Evolutionary conservation across 805 yeast genomes (phyloP).

Genomic region (Spathaspora girioi): DNA sequence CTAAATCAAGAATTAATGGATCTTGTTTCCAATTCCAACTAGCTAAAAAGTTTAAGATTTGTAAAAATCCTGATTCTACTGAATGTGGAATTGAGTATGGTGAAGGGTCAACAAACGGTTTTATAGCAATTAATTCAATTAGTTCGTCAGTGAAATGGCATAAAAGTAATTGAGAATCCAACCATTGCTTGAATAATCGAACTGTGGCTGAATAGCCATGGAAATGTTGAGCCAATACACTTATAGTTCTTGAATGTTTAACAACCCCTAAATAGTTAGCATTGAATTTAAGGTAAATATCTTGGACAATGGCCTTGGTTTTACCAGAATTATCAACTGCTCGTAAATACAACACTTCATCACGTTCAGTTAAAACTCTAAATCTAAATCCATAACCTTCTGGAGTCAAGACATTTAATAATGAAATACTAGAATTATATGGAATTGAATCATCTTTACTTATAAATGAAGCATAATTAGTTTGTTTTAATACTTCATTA

Average conservation of each 20-base stretch:
- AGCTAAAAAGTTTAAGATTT: constrained; percentile 66
- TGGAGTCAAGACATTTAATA: constrained; percentile 70
- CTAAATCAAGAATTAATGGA: constrained; percentile 75
- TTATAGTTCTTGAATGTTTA: constrained; percentile 78
- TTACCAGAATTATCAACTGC: constrained; percentile 65
- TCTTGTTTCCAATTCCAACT: constrained; percentile 95
- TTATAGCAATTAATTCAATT: constrained; percentile 76
- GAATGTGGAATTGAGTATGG: constrained; percentile 83
- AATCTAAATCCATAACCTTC: constrained; percentile 86
- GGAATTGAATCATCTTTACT: constrained; percentile 67
- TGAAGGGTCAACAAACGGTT: constrained; percentile 81
- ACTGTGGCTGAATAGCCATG: constrained; percentile 77
- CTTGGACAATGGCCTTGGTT: constrained; percentile 57
- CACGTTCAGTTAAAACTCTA: constrained; percentile 78
- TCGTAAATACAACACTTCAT: constrained; percentile 67
- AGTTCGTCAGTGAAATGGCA: constrained; percentile 74
- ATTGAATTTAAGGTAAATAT: constrained; percentile 59
- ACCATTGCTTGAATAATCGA: constrained; percentile 84
- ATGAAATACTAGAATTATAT: constrained; percentile 53
- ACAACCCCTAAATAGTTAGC: constrained; percentile 63
- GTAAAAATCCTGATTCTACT: constrained; percentile 75
- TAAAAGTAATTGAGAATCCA: constrained; percentile 74
- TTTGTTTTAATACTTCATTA: constrained; percentile 41
- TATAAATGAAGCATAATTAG: constrained; percentile 55
- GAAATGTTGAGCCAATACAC: constrained; percentile 65